phyloP scores from a whole-genome alignment of 169 alveolate species.

The Eimeria zaria region DNA sequence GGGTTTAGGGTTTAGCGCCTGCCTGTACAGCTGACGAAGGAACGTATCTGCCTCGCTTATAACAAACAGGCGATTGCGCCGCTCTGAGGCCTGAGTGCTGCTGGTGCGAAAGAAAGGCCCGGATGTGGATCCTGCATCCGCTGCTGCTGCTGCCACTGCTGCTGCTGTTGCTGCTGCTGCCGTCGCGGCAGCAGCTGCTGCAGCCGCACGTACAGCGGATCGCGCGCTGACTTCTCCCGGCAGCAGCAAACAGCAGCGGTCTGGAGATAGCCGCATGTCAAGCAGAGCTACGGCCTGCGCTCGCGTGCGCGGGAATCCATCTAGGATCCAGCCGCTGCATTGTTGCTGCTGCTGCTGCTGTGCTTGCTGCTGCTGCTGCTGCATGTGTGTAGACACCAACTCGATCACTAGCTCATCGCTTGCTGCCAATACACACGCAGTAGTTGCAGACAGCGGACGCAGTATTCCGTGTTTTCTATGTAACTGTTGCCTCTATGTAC shows the following conservation, averaged over 20 bases:
- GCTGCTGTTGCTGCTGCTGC: neutral
- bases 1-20: neutral
- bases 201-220: constrained; percentile 43
- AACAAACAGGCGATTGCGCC: constrained; percentile 15
- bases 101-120: constrained; percentile 33
- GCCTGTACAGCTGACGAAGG: constrained; percentile 16
- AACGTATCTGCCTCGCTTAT: constrained; percentile 15
- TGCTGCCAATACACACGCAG: constrained; percentile 81
- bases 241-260: constrained; percentile 54
- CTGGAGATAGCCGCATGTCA: constrained; percentile 62
- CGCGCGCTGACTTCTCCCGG: constrained; percentile 17
- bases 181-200: neutral
- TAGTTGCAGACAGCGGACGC: neutral
- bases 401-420: constrained; percentile 92
- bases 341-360: constrained; percentile 88
- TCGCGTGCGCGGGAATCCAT: constrained; percentile 96
- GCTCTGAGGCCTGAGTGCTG: constrained; percentile 36
- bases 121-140: neutral
- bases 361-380: constrained; percentile 74
- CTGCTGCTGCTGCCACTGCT: constrained; percentile 2
- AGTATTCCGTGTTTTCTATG: neutral
- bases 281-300: constrained; percentile 92
- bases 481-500: neutral
- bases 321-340: constrained; percentile 92
- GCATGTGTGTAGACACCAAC: constrained; percentile 83